A percentile compares a stretch with the other conserved stretches of the same genome.
Conservation (phyloP, 1,139 yeast species). For the Suhomyces bolitotheri region DNA sequence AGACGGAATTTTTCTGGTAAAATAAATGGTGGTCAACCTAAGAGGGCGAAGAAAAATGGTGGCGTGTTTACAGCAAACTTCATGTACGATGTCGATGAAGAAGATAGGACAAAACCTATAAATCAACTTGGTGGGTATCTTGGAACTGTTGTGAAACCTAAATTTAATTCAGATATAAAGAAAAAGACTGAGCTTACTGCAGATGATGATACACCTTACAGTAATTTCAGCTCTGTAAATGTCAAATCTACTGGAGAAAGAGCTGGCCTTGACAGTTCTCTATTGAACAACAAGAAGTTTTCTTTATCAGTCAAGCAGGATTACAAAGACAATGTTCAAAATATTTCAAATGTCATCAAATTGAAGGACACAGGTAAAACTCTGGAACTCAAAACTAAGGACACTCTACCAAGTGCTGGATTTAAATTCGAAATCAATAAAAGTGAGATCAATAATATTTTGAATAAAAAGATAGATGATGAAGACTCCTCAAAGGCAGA, state of each 20-base stretch:
- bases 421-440: conserved; percentile 38
- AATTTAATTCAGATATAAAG: conserved; percentile 17
- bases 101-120: conserved; percentile 11
- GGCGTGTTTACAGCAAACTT: conserved; percentile 41
- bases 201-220: conserved; percentile 19
- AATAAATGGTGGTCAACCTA: conserved; percentile 9
- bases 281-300: conserved; percentile 20
- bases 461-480: conserved; percentile 15
- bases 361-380: conserved; percentile 24
- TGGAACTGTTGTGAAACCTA: conserved; percentile 33
- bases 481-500: too few relatives aligned
- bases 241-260: conserved; percentile 19
- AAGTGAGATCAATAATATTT: conserved; percentile 26
- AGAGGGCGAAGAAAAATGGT: conserved; percentile 21
- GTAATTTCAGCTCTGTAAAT: conserved; percentile 15
- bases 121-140: conserved; percentile 32
- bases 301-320: conserved; percentile 29
- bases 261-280: conserved; percentile 22
- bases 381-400: conserved; percentile 8
- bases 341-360: conserved; percentile 31
- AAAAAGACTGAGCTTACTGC: not conserved
- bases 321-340: conserved; percentile 27
- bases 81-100: conserved; percentile 30
- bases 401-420: conserved; percentile 36
- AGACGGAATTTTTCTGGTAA: conserved; percentile 3